These are phyloP conservation scores for Ramaria rubella DNA, from an alignment of 768 basidiomycete species.

Conservation along the genomic window DNA sequence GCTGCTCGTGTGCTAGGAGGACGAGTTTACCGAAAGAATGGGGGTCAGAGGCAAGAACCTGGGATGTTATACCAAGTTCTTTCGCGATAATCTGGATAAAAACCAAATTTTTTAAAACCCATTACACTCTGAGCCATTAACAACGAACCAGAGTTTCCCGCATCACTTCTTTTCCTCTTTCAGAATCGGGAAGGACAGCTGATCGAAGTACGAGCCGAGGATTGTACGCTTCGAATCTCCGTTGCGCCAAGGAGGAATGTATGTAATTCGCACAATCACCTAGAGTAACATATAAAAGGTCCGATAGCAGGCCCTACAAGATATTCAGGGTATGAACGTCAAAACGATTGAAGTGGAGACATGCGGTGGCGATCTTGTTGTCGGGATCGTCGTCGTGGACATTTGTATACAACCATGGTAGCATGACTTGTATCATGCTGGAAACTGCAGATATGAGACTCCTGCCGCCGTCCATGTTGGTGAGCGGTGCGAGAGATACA, in stretches of 20 bases:
- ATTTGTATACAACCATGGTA: background rate
- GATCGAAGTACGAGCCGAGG: slow-evolving; percentile 39
- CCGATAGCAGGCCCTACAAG: slow-evolving; percentile 1
- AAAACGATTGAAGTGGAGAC: background rate
- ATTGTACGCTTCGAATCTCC: slow-evolving; percentile 38
- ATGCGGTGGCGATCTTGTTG: background rate
- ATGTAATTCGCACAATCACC: slow-evolving; percentile 33
- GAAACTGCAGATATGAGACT: background rate
- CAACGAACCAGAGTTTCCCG: slow-evolving; percentile 34
- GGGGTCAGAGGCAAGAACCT: background rate
- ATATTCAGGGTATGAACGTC: background rate
- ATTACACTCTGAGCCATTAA: too few species aligned
- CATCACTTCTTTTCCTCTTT: slow-evolving; percentile 35
- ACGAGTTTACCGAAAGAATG: slow-evolving; percentile 17
- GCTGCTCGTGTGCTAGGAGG: slow-evolving; percentile 23
- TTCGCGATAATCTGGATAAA: slow-evolving; percentile 26
- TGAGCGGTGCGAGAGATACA: slow-evolving; percentile 10
- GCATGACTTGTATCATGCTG: background rate
- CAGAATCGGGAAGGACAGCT: slow-evolving; percentile 27
- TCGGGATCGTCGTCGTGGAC: background rate
- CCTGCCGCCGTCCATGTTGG: slow-evolving; percentile 14
- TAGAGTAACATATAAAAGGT: slow-evolving; percentile 30
- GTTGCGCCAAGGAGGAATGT: slow-evolving; percentile 38
- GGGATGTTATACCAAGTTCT: slow-evolving; percentile 25
- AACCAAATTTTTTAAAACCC: background rate